These are phyloP conservation scores for Rhynchospora breviuscula DNA, from an alignment of 176 grass and related monocot species.

Conservation along the genomic window DNA sequence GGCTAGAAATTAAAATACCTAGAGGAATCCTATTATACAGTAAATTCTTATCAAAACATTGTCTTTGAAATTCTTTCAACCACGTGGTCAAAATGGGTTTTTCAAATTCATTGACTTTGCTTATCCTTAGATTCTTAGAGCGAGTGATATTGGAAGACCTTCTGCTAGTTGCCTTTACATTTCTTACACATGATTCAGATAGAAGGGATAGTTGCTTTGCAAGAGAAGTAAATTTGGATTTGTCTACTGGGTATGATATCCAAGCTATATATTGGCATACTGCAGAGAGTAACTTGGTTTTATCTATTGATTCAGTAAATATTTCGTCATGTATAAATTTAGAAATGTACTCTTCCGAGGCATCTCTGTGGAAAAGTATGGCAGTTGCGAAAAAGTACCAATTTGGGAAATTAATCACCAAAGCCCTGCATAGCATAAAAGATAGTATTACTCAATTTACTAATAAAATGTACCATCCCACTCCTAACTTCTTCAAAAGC, in stretches of 20 bases:
- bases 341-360: conserved; percentile 48
- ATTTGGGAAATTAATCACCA: conserved; percentile 57
- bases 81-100: conserved; percentile 35
- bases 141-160: background rate
- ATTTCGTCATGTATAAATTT: conserved; percentile 39
- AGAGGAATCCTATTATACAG: conserved; percentile 48
- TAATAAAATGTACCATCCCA: background rate
- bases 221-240: conserved; percentile 19
- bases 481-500: background rate
- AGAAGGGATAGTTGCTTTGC: conserved; percentile 19
- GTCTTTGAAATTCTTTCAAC: conserved; percentile 50
- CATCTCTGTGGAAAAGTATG: conserved; percentile 55
- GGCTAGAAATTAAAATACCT: conserved; percentile 52
- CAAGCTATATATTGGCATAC: conserved; percentile 69
- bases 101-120: conserved; percentile 11
- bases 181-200: conserved; percentile 26
- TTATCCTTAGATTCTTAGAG: conserved; percentile 20
- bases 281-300: conserved; percentile 37
- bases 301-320: conserved; percentile 38
- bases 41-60: conserved; percentile 40
- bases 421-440: conserved; percentile 42
- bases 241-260: conserved; percentile 44
- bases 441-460: background rate
- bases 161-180: background rate
- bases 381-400: conserved; percentile 73